Conservation (phyloP, 2,329 filamentous ascomycete genomes). For the Fusarium euwallaceae region DNA sequence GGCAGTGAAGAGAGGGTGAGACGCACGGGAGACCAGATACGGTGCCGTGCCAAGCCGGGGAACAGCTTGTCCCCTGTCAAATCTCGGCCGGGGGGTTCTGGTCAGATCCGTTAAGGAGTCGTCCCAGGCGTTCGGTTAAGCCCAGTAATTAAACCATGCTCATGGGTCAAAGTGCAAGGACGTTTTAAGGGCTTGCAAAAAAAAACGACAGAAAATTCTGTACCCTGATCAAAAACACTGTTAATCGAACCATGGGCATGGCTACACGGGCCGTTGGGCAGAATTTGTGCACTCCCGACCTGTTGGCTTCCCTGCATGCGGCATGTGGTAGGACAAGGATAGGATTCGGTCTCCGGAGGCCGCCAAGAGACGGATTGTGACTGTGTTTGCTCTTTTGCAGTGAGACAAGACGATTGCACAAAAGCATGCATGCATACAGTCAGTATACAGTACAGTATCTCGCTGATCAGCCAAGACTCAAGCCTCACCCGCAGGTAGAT, state of each 20-base stretch:
- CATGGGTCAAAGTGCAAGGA: constrained; percentile 3
- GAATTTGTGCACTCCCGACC: constrained; percentile 8
- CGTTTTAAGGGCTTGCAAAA: constrained; percentile 10
- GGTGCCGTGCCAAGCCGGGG: constrained; percentile 37
- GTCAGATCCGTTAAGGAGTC: constrained; percentile 20
- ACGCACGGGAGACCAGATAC: background rate
- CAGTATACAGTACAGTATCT: background rate
- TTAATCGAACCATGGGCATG: background rate
- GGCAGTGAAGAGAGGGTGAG: constrained; percentile 27
- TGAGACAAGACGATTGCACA: background rate
- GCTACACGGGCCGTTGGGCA: constrained; percentile 30
- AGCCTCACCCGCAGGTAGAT: constrained; percentile 40
- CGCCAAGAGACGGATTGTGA: constrained; percentile 9
- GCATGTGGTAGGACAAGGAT: constrained; percentile 25
- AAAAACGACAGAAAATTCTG: constrained; percentile 2
- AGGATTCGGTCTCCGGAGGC: constrained; percentile 1
- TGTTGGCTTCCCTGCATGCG: constrained; percentile 14
- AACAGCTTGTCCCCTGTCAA: background rate
- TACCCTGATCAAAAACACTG: background rate
- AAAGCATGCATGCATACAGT: background rate
- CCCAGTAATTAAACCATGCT: constrained; percentile 42
- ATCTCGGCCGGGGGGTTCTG: constrained; percentile 15
- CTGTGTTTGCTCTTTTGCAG: background rate
- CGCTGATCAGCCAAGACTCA: constrained; percentile 32
- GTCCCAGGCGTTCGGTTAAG: constrained; percentile 46